Percentiles rank a stretch among this genome's conserved stretches.
Conservation (phyloP, 2,329 filamentous ascomycete species). For the Venturia effusa region DNA sequence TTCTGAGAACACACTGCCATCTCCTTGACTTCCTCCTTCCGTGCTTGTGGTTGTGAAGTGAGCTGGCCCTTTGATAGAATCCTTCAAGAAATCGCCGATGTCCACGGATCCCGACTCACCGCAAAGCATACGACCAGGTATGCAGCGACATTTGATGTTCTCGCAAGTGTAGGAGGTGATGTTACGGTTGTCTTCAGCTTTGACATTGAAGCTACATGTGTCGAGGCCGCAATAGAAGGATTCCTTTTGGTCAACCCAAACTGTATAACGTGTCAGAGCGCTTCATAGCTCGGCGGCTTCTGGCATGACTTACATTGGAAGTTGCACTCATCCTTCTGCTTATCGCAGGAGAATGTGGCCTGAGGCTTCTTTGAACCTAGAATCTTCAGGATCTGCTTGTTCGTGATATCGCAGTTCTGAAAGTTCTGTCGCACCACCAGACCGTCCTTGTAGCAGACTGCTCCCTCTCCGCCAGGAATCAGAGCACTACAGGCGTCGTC, state of each 20-base stretch:
- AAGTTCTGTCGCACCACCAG: constrained; percentile 89
- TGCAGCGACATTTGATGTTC: constrained; percentile 75
- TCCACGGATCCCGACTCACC: constrained; percentile 86
- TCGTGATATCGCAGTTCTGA: constrained; percentile 96
- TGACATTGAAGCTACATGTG: constrained; percentile 63
- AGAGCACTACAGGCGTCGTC: constrained; percentile 77
- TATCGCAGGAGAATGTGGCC: constrained; percentile 87
- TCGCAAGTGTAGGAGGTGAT: constrained; percentile 77
- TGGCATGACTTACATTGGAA: constrained; percentile 66
- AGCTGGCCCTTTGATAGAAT: constrained; percentile 79
- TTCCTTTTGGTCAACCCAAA: constrained; percentile 90
- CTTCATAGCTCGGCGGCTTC: constrained; percentile 18
- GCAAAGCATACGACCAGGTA: constrained; percentile 86
- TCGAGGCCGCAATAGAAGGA: constrained; percentile 93
- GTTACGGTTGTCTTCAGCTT: constrained; percentile 61
- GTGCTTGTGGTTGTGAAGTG: constrained; percentile 61
- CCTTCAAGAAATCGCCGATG: constrained; percentile 74
- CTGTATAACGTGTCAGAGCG: constrained; percentile 31
- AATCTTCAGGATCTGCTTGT: constrained; percentile 81
- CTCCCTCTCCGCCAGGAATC: constrained; percentile 72
- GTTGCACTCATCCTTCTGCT: constrained; percentile 65
- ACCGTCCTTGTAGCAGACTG: constrained; percentile 85
- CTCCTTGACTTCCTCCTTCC: constrained; percentile 44
- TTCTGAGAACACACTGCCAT: constrained; percentile 78
- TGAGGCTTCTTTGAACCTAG: constrained; percentile 78